Percentiles rank a stretch among this genome's conserved stretches.
phyloP scores from a whole-genome alignment of 1,284 basidiomycete genomes.

The Pseudozyma sp. region DNA sequence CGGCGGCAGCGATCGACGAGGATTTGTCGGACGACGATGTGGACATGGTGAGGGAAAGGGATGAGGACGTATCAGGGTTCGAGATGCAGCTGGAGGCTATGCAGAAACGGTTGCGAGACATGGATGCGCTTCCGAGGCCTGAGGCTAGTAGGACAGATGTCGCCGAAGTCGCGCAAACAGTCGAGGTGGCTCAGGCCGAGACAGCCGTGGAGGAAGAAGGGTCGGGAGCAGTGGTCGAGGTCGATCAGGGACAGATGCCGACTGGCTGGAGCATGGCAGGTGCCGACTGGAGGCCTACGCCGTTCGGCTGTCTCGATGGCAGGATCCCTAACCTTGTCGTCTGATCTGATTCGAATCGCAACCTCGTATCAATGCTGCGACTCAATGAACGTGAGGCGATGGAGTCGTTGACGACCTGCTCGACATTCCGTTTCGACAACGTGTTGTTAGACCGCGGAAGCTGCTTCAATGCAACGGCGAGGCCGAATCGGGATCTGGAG shows the following conservation, averaged over 20 bases:
- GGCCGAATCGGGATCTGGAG: too few relatives aligned
- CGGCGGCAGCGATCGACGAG: not conserved
- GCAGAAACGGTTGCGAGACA: constrained; percentile 14
- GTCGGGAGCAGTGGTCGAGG: not conserved
- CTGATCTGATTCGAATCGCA: not conserved
- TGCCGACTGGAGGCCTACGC: constrained; percentile 25
- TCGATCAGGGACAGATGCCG: constrained; percentile 7
- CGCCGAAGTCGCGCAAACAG: not conserved
- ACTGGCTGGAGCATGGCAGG: constrained; percentile 23
- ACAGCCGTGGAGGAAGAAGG: not conserved
- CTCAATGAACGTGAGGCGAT: too few relatives aligned
- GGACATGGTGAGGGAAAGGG: not conserved
- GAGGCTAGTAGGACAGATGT: not conserved
- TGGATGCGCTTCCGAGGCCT: not conserved
- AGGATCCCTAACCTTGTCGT: constrained; percentile 29
- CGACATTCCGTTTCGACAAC: too few relatives aligned
- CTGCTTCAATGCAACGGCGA: too few relatives aligned
- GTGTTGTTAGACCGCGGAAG: too few relatives aligned
- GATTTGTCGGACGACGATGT: not conserved
- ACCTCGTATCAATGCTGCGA: not conserved
- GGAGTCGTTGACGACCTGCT: too few relatives aligned
- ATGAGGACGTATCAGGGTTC: constrained; percentile 14
- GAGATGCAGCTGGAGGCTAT: constrained; percentile 21
- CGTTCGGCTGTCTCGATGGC: constrained; percentile 34
- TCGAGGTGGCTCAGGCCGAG: not conserved